Evolutionary conservation across 139 green algal genomes (phyloP).

Genomic region (Micractinium conductrix): DNA sequence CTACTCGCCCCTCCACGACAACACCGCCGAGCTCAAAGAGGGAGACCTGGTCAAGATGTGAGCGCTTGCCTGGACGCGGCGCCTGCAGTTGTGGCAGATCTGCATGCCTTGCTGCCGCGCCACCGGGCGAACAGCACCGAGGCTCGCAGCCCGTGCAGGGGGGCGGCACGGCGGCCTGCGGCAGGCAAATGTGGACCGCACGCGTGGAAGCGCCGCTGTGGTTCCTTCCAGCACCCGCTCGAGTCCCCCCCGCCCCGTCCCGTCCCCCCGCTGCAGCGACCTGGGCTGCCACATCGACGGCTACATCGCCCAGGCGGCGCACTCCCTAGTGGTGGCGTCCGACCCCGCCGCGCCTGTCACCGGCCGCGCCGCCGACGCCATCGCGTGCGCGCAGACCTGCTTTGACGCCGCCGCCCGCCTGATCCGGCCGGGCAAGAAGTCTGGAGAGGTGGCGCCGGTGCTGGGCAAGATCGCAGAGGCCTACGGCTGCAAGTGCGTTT

Average conservation of each 20-base stretch:
- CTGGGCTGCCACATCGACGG: constrained; percentile 97
- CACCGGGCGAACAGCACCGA: too few relatives aligned
- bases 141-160: too few relatives aligned
- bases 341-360: constrained; percentile 60
- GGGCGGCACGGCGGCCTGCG: too few relatives aligned
- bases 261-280: constrained; percentile 69
- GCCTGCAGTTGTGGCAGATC: background rate
- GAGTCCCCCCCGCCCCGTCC: background rate
- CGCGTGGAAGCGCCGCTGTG: too few relatives aligned
- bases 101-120: too few relatives aligned
- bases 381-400: constrained; percentile 80
- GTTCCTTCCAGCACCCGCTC: too few relatives aligned
- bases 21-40: constrained; percentile 74
- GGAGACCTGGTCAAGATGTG: constrained; percentile 97
- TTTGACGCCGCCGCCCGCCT: constrained; percentile 91
- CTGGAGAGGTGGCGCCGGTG: constrained; percentile 75
- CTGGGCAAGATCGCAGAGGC: constrained; percentile 84
- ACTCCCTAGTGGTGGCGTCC: constrained; percentile 80
- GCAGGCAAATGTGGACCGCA: too few relatives aligned
- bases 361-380: constrained; percentile 86
- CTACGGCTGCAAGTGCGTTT: constrained; percentile 76
- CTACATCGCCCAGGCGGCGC: constrained; percentile 90
- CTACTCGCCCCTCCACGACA: constrained; percentile 83
- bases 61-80: background rate
- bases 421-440: constrained; percentile 82